Evolutionary conservation across 2,329 filamentous ascomycete genomes (phyloP).

Genomic region (Arthrocladium fulminans): DNA sequence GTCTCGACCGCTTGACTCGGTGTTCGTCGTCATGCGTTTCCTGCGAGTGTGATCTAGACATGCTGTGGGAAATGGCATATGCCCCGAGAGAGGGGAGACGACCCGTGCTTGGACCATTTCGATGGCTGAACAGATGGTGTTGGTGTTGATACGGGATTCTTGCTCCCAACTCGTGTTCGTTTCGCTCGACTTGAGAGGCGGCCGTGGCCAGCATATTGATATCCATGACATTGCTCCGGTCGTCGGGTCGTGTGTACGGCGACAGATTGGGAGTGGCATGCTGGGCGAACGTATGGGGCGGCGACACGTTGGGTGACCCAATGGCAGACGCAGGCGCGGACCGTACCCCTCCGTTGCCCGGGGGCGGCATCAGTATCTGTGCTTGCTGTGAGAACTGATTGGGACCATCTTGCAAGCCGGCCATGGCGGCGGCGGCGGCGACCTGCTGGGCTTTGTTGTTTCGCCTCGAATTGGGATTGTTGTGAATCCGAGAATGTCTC

Average conservation of each 20-base stretch:
- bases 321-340: slow-evolving; percentile 81
- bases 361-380: slow-evolving; percentile 69
- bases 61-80: slow-evolving; percentile 67
- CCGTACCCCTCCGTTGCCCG: slow-evolving; percentile 66
- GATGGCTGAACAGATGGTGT: slow-evolving; percentile 39
- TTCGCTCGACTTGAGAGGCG: slow-evolving; percentile 58
- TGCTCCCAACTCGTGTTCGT: slow-evolving; percentile 36
- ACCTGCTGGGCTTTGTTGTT: slow-evolving; percentile 72
- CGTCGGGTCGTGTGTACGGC: slow-evolving; percentile 43
- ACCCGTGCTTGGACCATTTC: slow-evolving; percentile 41
- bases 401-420: slow-evolving; percentile 44
- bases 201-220: slow-evolving; percentile 63
- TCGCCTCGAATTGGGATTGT: slow-evolving; percentile 91
- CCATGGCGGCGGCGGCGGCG: slow-evolving; percentile 48
- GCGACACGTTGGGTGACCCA: slow-evolving; percentile 90
- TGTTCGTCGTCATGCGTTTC: slow-evolving; percentile 67
- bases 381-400: slow-evolving; percentile 34
- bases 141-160: slow-evolving; percentile 37
- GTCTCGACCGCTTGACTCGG: slow-evolving; percentile 77
- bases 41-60: slow-evolving; percentile 60
- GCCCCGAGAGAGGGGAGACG: slow-evolving; percentile 68
- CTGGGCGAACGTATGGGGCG: slow-evolving; percentile 72
- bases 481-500: slow-evolving; percentile 94
- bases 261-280: slow-evolving; percentile 49
- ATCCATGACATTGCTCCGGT: slow-evolving; percentile 47